A percentile compares a stretch with the other conserved stretches of the same genome.
phyloP scores from a whole-genome alignment of 2,329 filamentous ascomycete genomes.

The Nothopassalora personata region DNA sequence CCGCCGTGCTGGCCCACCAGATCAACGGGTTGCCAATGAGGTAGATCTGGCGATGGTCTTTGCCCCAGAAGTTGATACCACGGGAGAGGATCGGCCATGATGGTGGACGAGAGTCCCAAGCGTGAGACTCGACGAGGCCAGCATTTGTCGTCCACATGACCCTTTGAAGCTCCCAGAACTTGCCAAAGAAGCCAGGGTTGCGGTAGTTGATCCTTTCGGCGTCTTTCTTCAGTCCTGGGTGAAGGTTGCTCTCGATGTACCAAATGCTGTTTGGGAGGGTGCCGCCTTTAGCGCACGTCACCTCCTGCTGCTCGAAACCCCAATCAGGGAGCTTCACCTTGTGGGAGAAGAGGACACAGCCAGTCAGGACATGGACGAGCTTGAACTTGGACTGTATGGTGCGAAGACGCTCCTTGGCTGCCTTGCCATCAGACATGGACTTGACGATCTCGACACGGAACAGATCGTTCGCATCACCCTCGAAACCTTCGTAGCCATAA shows the following conservation, averaged over 20 bases:
- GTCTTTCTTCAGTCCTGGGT: conserved; percentile 66
- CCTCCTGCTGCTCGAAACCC: conserved; percentile 97
- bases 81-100: conserved; percentile 89
- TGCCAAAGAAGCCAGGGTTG: conserved; percentile 90
- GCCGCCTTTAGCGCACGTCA: conserved; percentile 89
- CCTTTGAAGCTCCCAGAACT: conserved; percentile 94
- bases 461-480: conserved; percentile 91
- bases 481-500: conserved; percentile 94
- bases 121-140: conserved; percentile 89
- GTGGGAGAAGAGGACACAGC: conserved; percentile 93
- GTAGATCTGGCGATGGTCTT: conserved; percentile 89
- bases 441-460: conserved; percentile 95
- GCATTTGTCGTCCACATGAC: conserved; percentile 99
- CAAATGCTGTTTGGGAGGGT: conserved; percentile 94
- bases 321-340: conserved; percentile 98
- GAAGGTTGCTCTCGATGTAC: conserved; percentile 90
- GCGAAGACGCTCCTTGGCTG: conserved; percentile 77
- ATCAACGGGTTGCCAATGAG: conserved; percentile 90
- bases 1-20: conserved; percentile 83
- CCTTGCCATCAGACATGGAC: conserved; percentile 70
- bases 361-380: conserved; percentile 93
- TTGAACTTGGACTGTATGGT: conserved; percentile 97
- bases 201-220: conserved; percentile 95
- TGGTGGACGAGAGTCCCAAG: conserved; percentile 91
- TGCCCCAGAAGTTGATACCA: conserved; percentile 99